phyloP scores from a whole-genome alignment of 257 asterid genomes.

The Plantago ovata region DNA sequence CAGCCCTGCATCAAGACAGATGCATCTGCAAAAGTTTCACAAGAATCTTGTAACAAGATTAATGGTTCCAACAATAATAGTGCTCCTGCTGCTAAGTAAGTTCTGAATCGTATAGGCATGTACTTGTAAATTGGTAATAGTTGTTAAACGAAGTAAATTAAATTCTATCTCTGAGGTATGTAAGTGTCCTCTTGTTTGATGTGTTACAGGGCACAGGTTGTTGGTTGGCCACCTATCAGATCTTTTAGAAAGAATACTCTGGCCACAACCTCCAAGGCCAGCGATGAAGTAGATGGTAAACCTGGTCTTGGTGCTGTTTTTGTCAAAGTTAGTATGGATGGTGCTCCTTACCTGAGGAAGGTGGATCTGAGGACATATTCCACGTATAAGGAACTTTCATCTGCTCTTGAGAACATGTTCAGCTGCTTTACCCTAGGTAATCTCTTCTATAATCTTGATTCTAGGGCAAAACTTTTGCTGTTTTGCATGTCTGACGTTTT shows the following conservation, averaged over 20 bases:
- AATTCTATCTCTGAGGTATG: not conserved
- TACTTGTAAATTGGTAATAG: not conserved
- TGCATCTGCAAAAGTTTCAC: constrained; percentile 33
- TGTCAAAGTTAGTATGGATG: constrained; percentile 92
- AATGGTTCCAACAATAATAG: constrained; percentile 36
- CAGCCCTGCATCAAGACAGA: constrained; percentile 26
- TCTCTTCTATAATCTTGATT: constrained; percentile 5
- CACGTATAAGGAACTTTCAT: constrained; percentile 65
- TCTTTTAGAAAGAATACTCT: constrained; percentile 73
- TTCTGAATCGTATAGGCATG: not conserved
- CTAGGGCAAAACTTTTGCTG: not conserved
- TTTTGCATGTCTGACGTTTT: not conserved
- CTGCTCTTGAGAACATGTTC: constrained; percentile 90
- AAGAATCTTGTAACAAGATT: constrained; percentile 37
- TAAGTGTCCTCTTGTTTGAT: constrained; percentile 19
- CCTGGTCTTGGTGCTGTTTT: constrained; percentile 67
- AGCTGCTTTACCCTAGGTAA: constrained; percentile 64
- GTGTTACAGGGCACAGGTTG: constrained; percentile 67
- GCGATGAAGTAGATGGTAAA: constrained; percentile 68
- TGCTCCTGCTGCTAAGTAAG: constrained; percentile 84
- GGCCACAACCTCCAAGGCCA: constrained; percentile 64
- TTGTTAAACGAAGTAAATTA: not conserved
- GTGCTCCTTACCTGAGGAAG: constrained; percentile 90
- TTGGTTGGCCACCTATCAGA: constrained; percentile 95
- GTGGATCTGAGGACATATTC: constrained; percentile 73